Evolutionary conservation across 805 yeast genomes (phyloP), one percentile per base, ranked within the genome.

Genomic region (Lipomyces mesembrius): DNA sequence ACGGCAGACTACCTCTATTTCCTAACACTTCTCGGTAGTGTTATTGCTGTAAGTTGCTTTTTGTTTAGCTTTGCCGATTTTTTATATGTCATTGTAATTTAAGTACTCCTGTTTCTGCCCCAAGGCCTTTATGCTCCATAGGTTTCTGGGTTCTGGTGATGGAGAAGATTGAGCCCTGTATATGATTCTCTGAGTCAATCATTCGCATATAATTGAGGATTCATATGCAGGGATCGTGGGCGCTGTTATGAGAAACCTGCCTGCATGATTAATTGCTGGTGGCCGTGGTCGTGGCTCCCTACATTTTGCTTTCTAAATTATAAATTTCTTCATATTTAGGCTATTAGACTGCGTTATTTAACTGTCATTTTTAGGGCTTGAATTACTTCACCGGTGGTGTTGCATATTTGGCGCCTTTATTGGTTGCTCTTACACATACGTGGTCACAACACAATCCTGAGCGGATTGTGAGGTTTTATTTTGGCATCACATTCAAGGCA

Each of bases 361-460:
- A n/a, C 35, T 17, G 1, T 4, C 29, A 52, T 6, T 34, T 60
- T 14, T 43, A 62, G 70, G 49, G 54, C 20, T 49, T 66, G 35
- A 73, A 66, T 56, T 46, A 56, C n/a, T 57, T 72, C 35, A 34
- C 69, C 14, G 72, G 71, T 12, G 74, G 73, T 17, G 56, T 67
- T 32, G 70, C 70, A 27, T 78, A 70, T 65, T 65, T 76, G 35
- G 60, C 74, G 8, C 75, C 77, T n/a, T 57, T 78, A 27, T 57
- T 70, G 22, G 65, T 71, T 62, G 81, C 82, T 1, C 58, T 80
- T 61, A 68, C 77, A 3, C 79, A 79, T 68, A 79, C 82, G 1
- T 74, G 79, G 77, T 77, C 79, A 14, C 82, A 80, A 70, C 77
- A 76, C 34, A 69, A 74, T 51, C 76, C 77, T 14, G 71, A 73